Base-by-base conservation (phyloP, 805 yeast genomes). In the Teunomyces pallodes region DNA sequence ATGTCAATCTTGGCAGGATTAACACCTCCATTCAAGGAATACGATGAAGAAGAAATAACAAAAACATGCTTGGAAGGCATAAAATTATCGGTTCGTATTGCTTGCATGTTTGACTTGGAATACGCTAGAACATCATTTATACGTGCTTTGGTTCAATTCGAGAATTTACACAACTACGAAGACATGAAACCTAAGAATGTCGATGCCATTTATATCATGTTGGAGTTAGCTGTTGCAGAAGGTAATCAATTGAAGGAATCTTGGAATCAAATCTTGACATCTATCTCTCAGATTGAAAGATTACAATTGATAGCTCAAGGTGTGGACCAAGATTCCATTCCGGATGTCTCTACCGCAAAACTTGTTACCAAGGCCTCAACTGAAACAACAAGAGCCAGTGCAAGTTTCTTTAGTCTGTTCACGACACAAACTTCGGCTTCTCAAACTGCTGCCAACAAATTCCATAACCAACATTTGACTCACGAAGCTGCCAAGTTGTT, bases 1-100 rank as follows among this genome's bases (percentile, higher is more conserved):
- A 91, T 95, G 97, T 90, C 97, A 0, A 81, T 94, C 42, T 75
- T 94, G 55, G 98, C 98, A 5, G 97, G 96, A 0, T 75, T 94
- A 43, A 90, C 97, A 0, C 92, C 95, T 3, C 96, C 97, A 5
- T 90, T 91, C 72, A 90, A 86, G 61, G 97, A 90, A 47, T 84
- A 86, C 53, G 90, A 87, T 55, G 94, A 88, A 55, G 78, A 76
- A 16, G 90, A 84, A 46, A 78, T 86, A 9, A 79, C 87, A 3
- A 79, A 74, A 43, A 67, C 78, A 7, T 85, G 97, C 56, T 69
- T 94, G 46, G 96, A 89, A 54, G 99, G 99, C 17, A 80, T 94
- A 55, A 84, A 84, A 57, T 70, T 90, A 31, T 84, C 97, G 1
- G 83, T 90, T 45, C 83, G 86, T 43, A 87, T 95, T 47, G 81